Conservation (phyloP, 2,329 filamentous ascomycete species). For the Fusarium burgessii region DNA sequence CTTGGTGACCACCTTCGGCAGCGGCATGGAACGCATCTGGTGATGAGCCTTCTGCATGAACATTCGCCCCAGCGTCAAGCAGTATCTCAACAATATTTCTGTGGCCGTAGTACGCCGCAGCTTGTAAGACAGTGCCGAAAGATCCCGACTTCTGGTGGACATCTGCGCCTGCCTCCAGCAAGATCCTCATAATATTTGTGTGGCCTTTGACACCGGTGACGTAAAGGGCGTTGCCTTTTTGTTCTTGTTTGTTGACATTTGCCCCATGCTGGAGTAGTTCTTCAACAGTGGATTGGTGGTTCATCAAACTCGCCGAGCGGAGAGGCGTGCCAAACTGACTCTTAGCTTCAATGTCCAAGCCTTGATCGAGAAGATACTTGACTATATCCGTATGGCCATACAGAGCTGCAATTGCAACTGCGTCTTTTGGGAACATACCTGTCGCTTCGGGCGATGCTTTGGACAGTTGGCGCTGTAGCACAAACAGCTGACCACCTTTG, state of each 20-base stretch:
- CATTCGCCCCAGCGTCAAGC: constrained; percentile 3
- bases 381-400: background rate
- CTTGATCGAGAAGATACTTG: background rate
- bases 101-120: constrained; percentile 21
- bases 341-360: constrained; percentile 10
- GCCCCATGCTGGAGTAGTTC: constrained; percentile 13
- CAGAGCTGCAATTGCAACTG: constrained; percentile 2
- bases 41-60: background rate
- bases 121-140: constrained; percentile 1
- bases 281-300: background rate
- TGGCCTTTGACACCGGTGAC: constrained; percentile 26
- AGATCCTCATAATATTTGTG: background rate
- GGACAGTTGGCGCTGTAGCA: background rate
- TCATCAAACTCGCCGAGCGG: constrained; percentile 6
- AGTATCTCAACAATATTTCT: background rate
- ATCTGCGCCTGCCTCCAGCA: constrained; percentile 3
- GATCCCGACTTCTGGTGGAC: constrained; percentile 2
- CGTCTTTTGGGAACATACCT: background rate
- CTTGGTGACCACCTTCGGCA: constrained; percentile 14
- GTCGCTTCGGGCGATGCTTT: accelerated
- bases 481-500: background rate
- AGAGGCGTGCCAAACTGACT: constrained; percentile 23
- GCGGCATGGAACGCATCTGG: constrained; percentile 17
- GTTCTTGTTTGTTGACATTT: background rate
- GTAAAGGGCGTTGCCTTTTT: constrained; percentile 5